Evolutionary conservation across 2,329 filamentous ascomycete genomes (phyloP).

Genomic region (Blumeria graminis): DNA sequence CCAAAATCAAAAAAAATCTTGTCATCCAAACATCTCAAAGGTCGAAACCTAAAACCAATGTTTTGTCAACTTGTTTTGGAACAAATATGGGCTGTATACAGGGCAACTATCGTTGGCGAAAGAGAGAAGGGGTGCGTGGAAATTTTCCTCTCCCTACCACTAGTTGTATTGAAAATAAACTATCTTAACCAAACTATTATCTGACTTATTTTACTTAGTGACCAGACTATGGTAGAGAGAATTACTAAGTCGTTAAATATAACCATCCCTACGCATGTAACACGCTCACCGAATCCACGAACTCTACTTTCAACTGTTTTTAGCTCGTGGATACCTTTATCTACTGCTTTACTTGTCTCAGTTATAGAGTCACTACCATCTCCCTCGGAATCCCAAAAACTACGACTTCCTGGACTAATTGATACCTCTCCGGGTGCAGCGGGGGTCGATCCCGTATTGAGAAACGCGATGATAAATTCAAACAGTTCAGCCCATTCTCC

Average conservation of each 20-base stretch:
- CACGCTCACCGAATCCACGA: conserved; percentile 62
- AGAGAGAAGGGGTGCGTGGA: conserved; percentile 51
- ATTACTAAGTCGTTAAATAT: conserved; percentile 81
- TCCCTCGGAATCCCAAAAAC: conserved; percentile 54
- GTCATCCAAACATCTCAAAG: conserved; percentile 77
- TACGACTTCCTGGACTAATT: conserved; percentile 56
- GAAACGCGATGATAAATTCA: conserved; percentile 63
- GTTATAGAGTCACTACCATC: conserved; percentile 84
- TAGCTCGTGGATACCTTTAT: conserved; percentile 72
- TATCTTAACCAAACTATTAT: conserved; percentile 2
- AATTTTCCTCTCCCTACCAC: conserved; percentile 15
- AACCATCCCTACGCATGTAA: conserved; percentile 59
- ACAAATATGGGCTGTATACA: conserved; percentile 87
- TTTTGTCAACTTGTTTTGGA: conserved; percentile 94
- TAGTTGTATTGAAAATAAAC: not conserved
- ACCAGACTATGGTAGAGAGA: conserved; percentile 65
- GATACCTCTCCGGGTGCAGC: conserved; percentile 54
- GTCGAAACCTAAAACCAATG: conserved; percentile 76
- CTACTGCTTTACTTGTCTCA: conserved; percentile 76
- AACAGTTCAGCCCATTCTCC: conserved; percentile 46
- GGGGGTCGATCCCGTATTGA: conserved; percentile 42
- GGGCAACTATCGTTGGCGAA: conserved; percentile 64
- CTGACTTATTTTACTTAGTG: conserved; percentile 24
- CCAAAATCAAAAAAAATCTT: conserved; percentile 91
- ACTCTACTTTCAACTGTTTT: conserved; percentile 73